Conservation (phyloP, 495 filamentous ascomycete species). For the Thozetella sp. region DNA sequence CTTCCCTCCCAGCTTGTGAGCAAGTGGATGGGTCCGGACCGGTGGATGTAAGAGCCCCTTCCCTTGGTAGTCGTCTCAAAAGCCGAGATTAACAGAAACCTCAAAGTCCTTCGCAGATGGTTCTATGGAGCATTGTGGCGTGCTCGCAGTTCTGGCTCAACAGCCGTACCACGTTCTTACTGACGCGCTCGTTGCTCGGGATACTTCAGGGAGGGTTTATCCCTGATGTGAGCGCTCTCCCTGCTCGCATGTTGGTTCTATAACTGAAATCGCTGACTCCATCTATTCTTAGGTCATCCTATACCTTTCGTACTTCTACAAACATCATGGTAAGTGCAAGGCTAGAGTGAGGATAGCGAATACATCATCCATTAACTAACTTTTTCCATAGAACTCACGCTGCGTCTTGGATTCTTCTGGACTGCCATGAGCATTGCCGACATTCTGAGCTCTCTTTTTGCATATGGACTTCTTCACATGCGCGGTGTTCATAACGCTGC, state of each 20-base stretch:
- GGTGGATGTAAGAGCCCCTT: too few species aligned
- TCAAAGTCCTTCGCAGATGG: conserved; percentile 78
- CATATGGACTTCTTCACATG: conserved; percentile 73
- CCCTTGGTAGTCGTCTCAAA: too few species aligned
- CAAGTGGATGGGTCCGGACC: conserved; percentile 80
- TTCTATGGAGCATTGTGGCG: conserved; percentile 76
- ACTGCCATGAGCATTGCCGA: conserved; percentile 65
- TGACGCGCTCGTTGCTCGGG: conserved; percentile 66
- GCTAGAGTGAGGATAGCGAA: neutral
- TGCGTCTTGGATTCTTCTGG: conserved; percentile 57
- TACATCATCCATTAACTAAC: neutral
- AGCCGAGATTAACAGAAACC: too few species aligned
- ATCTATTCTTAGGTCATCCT: conserved; percentile 37
- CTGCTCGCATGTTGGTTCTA: neutral
- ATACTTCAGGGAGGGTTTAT: conserved; percentile 78
- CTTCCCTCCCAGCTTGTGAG: conserved; percentile 75
- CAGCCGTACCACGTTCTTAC: conserved; percentile 63
- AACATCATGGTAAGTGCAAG: conserved; percentile 10
- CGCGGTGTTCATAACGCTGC: conserved; percentile 55
- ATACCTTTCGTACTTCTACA: conserved; percentile 81
- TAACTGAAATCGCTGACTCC: neutral
- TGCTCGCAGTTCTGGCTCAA: conserved; percentile 66
- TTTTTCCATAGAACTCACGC: conserved; percentile 53
- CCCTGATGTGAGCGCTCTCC: conserved; percentile 30
- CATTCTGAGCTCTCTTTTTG: conserved; percentile 70